phyloP scores from a whole-genome alignment of 78 protist species.

The Andalucia godoyi region DNA sequence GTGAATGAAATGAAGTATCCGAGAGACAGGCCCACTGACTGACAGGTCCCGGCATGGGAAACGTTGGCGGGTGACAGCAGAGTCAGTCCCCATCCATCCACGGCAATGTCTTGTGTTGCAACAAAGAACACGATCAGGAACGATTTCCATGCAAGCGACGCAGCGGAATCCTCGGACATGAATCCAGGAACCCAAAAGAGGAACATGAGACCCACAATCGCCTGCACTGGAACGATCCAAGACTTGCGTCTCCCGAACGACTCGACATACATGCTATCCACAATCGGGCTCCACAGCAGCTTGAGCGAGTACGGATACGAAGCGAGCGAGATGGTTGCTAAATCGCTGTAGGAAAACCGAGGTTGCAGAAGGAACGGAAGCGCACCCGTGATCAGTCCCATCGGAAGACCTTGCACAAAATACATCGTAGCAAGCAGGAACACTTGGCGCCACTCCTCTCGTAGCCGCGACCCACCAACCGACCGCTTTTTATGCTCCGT shows the following conservation, averaged over 20 bases:
- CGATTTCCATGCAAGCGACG: background rate
- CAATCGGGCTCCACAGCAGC: slow-evolving; percentile 73
- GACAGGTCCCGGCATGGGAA: slow-evolving; percentile 49
- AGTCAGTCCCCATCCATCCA: slow-evolving; percentile 76
- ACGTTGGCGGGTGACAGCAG: slow-evolving; percentile 28
- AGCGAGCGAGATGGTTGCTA: too few species aligned
- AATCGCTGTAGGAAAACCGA: too few species aligned
- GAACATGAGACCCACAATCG: background rate
- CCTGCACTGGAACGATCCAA: slow-evolving; percentile 75
- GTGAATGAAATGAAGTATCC: slow-evolving; percentile 60
- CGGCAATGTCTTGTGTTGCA: slow-evolving; percentile 80
- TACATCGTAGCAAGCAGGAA: too few species aligned
- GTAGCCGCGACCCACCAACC: too few species aligned
- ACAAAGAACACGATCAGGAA: background rate
- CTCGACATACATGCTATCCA: slow-evolving; percentile 14
- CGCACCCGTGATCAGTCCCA: slow-evolving; percentile 42
- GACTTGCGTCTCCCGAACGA: slow-evolving; percentile 59
- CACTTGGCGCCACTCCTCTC: too few species aligned
- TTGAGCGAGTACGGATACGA: slow-evolving; percentile 61
- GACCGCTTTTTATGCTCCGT: too few species aligned
- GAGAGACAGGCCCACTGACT: slow-evolving; percentile 40
- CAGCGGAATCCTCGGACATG: background rate
- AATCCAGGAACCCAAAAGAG: too few species aligned
- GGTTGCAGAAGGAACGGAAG: slow-evolving; percentile 53
- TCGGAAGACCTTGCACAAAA: slow-evolving; percentile 55